Conservation (phyloP, 257 asterid genomes). For the Rauvolfia tetraphylla region DNA sequence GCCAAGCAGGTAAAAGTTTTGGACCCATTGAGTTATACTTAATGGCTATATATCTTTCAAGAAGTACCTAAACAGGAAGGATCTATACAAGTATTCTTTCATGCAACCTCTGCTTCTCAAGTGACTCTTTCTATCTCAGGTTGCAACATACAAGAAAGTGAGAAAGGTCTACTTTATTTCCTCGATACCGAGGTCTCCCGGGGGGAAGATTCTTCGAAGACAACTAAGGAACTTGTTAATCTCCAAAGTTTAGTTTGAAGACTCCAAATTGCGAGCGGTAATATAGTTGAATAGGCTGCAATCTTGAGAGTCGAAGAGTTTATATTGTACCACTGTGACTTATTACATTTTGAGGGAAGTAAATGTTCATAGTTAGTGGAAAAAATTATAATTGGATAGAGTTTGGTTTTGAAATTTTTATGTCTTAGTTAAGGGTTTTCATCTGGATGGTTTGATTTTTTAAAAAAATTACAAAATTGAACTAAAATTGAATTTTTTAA, state of each 20-base stretch:
- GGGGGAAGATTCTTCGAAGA: slow-evolving; percentile 70
- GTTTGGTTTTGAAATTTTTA: no score
- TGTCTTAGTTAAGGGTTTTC: no score
- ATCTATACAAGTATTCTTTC: neutral
- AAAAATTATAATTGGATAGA: no score
- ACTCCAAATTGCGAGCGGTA: neutral
- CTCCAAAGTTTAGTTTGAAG: slow-evolving; percentile 48
- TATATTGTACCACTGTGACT: neutral
- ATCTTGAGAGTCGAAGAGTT: neutral
- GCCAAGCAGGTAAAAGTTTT: slow-evolving; percentile 54
- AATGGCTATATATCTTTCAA: neutral
- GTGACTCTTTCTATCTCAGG: slow-evolving; percentile 35
- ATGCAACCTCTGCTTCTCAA: neutral
- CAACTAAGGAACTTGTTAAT: slow-evolving; percentile 35
- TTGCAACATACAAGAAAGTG: slow-evolving; percentile 81
- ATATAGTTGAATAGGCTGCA: neutral
- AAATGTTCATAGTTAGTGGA: neutral
- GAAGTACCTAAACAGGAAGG: neutral
- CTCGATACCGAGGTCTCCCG: slow-evolving; percentile 53
- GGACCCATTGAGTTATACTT: neutral
- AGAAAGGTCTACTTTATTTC: slow-evolving; percentile 51
- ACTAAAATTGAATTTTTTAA: no score
- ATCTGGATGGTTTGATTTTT: no score
- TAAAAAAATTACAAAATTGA: no score
- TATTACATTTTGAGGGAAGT: neutral